These are phyloP conservation scores for Neltuma alba DNA, from an alignment of 306 rosid species.

Conservation along the genomic window DNA sequence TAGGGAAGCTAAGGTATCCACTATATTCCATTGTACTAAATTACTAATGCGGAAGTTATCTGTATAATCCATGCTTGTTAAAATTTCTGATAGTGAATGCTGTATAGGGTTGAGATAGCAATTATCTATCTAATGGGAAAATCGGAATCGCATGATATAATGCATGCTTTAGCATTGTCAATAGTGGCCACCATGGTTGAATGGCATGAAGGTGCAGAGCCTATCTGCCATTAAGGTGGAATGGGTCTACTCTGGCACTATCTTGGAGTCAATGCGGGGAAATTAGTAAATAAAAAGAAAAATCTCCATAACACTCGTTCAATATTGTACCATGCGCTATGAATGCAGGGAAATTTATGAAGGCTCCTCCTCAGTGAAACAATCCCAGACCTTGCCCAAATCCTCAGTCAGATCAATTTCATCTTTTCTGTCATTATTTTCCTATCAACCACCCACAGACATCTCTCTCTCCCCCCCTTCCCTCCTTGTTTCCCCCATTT, in stretches of 20 bases:
- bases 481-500: neutral
- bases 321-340: neutral
- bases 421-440: neutral
- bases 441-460: neutral
- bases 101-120: neutral
- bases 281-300: neutral
- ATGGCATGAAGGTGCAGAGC: neutral
- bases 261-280: neutral
- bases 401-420: neutral
- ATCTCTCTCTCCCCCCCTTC: too few species aligned
- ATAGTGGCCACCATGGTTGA: neutral
- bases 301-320: neutral
- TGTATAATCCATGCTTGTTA: neutral
- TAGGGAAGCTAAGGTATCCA: constrained; percentile 39
- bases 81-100: neutral
- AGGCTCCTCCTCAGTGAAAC: neutral
- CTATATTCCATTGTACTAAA: neutral
- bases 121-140: neutral
- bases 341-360: neutral
- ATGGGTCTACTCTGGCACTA: neutral
- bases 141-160: neutral
- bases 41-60: neutral
- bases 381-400: neutral
- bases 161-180: neutral
- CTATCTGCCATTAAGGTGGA: neutral